phyloP scores from a whole-genome alignment of 192 early-diverging fungal species.

The Gaertneriomyces sp. region DNA sequence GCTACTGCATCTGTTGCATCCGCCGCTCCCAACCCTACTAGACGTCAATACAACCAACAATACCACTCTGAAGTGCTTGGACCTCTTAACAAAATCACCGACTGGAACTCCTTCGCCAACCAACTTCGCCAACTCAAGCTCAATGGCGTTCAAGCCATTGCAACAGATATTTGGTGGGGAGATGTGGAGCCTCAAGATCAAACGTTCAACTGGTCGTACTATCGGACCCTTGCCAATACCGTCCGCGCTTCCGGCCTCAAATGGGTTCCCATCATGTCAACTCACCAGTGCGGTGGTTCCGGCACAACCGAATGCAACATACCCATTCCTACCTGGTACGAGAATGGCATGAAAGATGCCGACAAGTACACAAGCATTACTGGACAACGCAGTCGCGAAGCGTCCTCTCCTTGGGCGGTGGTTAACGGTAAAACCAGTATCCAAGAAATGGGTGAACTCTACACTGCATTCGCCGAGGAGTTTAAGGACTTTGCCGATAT shows the following conservation, averaged over 20 bases:
- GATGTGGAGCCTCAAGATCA: not conserved
- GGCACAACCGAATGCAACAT: conserved; percentile 4
- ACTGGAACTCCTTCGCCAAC: not conserved
- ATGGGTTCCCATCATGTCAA: conserved; percentile 2
- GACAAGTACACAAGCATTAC: not conserved
- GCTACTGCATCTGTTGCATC: too few relatives aligned
- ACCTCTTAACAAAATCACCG: not conserved
- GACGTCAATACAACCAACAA: too few relatives aligned
- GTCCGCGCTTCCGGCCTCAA: not conserved
- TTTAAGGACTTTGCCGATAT: not conserved
- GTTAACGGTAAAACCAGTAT: not conserved
- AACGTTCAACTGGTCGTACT: not conserved
- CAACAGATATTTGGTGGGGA: conserved; percentile 1
- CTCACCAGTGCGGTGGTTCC: not conserved
- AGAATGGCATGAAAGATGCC: not conserved
- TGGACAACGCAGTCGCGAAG: not conserved
- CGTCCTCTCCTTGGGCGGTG: not conserved
- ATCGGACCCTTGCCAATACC: not conserved
- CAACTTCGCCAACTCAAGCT: conserved; percentile 1
- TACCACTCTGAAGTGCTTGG: not conserved
- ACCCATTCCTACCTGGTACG: not conserved
- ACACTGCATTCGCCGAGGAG: not conserved
- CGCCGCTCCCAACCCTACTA: too few relatives aligned
- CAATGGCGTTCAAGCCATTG: not conserved
- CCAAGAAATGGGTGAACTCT: conserved; percentile 3